A percentile compares a stretch with the other conserved stretches of the same genome.
Conservation (phyloP, 2,329 filamentous ascomycete genomes). For the Ploettnerulaceae sp. region DNA sequence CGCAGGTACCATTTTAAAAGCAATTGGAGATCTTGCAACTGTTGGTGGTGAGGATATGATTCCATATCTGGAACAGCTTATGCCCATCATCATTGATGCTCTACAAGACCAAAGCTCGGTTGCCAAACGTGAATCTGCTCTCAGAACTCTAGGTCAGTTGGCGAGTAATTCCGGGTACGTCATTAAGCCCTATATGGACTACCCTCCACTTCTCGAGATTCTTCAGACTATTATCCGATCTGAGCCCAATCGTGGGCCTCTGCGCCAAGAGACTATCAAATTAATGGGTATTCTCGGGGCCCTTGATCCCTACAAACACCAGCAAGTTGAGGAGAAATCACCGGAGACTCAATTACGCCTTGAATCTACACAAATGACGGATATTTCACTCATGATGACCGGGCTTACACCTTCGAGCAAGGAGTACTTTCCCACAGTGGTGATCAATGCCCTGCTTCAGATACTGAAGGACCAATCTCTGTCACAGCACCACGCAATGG, state of each 20-base stretch:
- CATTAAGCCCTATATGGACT: constrained; percentile 91
- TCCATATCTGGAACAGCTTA: constrained; percentile 82
- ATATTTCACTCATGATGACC: constrained; percentile 97
- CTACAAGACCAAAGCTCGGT: constrained; percentile 91
- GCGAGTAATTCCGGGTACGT: constrained; percentile 97
- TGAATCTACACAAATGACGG: constrained; percentile 67
- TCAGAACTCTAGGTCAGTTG: constrained; percentile 85
- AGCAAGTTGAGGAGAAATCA: constrained; percentile 84
- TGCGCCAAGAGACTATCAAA: constrained; percentile 93
- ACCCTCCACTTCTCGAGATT: constrained; percentile 87
- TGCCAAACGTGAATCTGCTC: constrained; percentile 82
- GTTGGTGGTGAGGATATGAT: constrained; percentile 94
- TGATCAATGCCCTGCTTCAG: constrained; percentile 90
- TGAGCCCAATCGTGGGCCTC: constrained; percentile 74
- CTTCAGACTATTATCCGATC: constrained; percentile 91
- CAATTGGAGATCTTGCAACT: constrained; percentile 88
- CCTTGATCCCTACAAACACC: constrained; percentile 92
- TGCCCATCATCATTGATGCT: constrained; percentile 92
- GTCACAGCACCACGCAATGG: constrained; percentile 83
- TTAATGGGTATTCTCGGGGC: constrained; percentile 93
- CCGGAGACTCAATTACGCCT: constrained; percentile 71
- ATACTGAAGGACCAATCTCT: constrained; percentile 89
- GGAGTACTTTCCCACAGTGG: constrained; percentile 96
- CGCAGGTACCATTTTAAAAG: constrained; percentile 89
- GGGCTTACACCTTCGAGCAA: constrained; percentile 94